These are phyloP conservation scores for Heliosperma pusillum DNA, from an alignment of 148 eudicot species.

Conservation along the genomic window DNA sequence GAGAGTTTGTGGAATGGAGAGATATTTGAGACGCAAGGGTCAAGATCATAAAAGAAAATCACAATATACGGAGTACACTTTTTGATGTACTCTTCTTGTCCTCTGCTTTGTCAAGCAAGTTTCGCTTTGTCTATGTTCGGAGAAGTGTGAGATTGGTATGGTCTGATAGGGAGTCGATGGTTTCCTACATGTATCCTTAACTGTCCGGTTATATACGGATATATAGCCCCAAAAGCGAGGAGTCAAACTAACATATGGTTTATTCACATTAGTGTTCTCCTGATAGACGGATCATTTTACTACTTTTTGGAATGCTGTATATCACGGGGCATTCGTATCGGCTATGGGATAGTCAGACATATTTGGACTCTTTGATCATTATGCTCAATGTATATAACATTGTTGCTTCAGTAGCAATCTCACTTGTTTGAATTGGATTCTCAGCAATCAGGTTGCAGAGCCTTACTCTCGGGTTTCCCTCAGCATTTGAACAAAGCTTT, in stretches of 20 bases:
- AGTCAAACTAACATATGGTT: background rate
- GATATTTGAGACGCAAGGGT: background rate
- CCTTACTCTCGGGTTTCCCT: conserved; percentile 24
- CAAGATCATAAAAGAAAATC: no score
- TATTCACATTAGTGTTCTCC: background rate
- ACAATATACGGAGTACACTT: no score
- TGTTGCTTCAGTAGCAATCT: background rate
- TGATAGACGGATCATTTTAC: background rate
- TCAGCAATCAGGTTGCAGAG: conserved; percentile 42
- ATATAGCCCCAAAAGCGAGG: background rate
- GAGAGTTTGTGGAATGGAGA: background rate
- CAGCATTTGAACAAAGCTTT: conserved; percentile 29
- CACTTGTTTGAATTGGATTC: conserved; percentile 17
- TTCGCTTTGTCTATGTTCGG: background rate
- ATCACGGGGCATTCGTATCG: background rate
- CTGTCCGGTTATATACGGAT: background rate
- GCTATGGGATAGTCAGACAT: background rate
- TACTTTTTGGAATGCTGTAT: background rate
- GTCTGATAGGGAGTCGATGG: background rate
- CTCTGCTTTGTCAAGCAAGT: background rate
- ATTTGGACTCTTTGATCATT: background rate
- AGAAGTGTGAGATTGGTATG: background rate
- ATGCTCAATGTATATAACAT: background rate
- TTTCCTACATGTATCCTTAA: background rate
- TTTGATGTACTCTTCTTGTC: no score